phyloP scores from a whole-genome alignment of 768 basidiomycete species.

The Neoboletus magnificus region DNA sequence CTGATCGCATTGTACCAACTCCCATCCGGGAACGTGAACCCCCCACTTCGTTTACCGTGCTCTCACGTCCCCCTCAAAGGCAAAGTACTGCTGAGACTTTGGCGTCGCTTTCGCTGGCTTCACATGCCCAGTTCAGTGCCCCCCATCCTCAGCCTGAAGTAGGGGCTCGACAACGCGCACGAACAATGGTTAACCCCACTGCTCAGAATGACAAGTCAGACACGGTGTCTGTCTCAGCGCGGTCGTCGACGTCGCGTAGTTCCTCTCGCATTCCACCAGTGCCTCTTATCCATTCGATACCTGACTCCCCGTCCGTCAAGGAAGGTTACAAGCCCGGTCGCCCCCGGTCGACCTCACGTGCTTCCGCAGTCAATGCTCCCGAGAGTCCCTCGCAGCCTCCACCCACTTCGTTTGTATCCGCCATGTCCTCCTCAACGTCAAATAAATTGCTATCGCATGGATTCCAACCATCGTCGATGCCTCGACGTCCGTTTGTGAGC shows the following conservation, averaged over 20 bases:
- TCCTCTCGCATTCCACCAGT: constrained; percentile 28
- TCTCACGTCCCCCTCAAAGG: constrained; percentile 50
- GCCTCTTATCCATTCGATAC: constrained; percentile 32
- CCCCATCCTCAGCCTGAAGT: constrained; percentile 10
- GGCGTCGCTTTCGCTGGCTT: constrained; percentile 7
- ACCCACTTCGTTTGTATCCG: constrained; percentile 7
- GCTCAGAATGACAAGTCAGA: constrained; percentile 28
- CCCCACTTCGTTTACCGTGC: constrained; percentile 58
- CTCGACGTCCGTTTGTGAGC: constrained; percentile 56
- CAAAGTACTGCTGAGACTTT: constrained; percentile 23
- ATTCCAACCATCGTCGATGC: constrained; percentile 24
- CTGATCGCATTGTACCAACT: constrained; percentile 44
- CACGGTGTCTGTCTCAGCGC: constrained; percentile 17
- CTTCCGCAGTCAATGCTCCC: constrained; percentile 5
- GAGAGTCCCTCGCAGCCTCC: constrained; percentile 14
- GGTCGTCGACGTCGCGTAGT: constrained; percentile 20
- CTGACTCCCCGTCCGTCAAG: constrained; percentile 32
- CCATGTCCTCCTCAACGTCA: constrained; percentile 6
- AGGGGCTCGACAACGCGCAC: constrained; percentile 11
- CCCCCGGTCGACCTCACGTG: constrained; percentile 6
- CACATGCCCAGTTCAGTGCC: not conserved
- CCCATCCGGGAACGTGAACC: constrained; percentile 56
- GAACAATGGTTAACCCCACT: constrained; percentile 3
- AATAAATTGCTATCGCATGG: constrained; percentile 27
- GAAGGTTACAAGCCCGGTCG: constrained; percentile 15